Evolutionary conservation across 2,329 filamentous ascomycete genomes (phyloP), one percentile per base, ranked within the genome.

Genomic region (Cladophialophora chaetospira): DNA sequence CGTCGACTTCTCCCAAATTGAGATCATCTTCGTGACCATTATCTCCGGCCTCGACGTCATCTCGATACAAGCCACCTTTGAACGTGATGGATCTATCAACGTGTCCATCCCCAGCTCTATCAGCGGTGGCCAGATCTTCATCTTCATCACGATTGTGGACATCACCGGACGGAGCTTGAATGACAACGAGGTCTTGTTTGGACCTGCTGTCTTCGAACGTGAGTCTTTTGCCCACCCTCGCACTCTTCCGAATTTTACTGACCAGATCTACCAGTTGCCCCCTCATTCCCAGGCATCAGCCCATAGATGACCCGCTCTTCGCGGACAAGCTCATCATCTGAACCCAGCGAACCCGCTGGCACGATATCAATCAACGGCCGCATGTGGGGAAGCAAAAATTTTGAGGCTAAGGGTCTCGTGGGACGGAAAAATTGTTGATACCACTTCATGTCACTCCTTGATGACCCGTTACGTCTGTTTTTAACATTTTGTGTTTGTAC

Each of bases 161-260:
- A 50, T 64, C 38, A 25, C 48, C 19, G 60, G 63, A 29, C n/a
- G 53, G 15, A 50, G 35, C 43, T 46, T 67, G 29, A 57, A 36
- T 15, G 65, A 58, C 25, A 26, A 25, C 5, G 60, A 62, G 46
- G 53, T 65, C 28, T 35, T 66, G 25, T 64, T 65, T 29, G 65
- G 65, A 4, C 65, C 65, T 15, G 60, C 62, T 13, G 61, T 67
- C 38, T 31, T 66, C 31, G 63, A 67, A 45, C 55, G 65, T 62
- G 42, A 55, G 60, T 55, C n/a, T 23, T 17, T 29, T 33, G 5
- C 11, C 19, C 13, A 45, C 21, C 43, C 11, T 15, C 21, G 19
- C 28, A 13, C 50, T 15, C 19, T 26, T 50, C 11, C 2, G 40
- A 31, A 4, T 10, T 8, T 13, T 42, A 9, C 42, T 54, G 21